A percentile compares a stretch with the other conserved stretches of the same genome.
Conservation (phyloP, 2,329 filamentous ascomycete genomes). For the Emmonsia crescens region DNA sequence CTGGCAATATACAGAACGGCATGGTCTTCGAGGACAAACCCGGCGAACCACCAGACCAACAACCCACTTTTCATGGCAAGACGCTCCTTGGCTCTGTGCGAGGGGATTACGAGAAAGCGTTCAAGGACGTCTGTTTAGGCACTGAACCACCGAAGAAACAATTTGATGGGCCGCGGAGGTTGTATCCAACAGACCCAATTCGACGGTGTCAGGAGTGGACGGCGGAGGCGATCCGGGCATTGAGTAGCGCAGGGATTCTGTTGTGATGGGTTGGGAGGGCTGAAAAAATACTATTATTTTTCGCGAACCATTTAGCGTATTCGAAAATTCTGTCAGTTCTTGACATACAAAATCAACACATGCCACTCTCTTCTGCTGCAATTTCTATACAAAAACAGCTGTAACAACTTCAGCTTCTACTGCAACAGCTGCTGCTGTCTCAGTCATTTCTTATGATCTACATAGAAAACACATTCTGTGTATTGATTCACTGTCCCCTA, state of each 20-base stretch:
- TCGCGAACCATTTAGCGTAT: no score
- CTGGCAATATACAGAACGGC: slow-evolving; percentile 22
- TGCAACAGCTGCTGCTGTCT: no score
- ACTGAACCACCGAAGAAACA: slow-evolving; percentile 2
- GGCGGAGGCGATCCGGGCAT: not conserved
- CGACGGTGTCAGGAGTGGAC: slow-evolving; percentile 1
- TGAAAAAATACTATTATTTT: not conserved
- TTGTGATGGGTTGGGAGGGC: not conserved
- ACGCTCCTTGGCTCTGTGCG: slow-evolving; percentile 14
- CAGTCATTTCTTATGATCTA: no score
- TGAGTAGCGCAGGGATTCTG: not conserved
- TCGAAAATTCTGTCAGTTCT: no score
- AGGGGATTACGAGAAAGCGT: not conserved
- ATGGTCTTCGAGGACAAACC: slow-evolving; percentile 19
- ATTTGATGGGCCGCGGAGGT: not conserved
- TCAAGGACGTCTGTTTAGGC: not conserved
- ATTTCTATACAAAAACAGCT: no score
- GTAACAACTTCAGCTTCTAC: no score
- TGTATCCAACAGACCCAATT: not conserved
- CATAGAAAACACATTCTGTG: no score
- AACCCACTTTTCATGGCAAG: slow-evolving; percentile 12
- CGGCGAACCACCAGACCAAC: slow-evolving; percentile 13
- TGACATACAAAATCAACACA: no score
- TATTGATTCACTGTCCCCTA: no score
- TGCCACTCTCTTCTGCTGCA: no score